Conservation (phyloP, 1,139 yeast species). For the Kazachstania sp. region DNA sequence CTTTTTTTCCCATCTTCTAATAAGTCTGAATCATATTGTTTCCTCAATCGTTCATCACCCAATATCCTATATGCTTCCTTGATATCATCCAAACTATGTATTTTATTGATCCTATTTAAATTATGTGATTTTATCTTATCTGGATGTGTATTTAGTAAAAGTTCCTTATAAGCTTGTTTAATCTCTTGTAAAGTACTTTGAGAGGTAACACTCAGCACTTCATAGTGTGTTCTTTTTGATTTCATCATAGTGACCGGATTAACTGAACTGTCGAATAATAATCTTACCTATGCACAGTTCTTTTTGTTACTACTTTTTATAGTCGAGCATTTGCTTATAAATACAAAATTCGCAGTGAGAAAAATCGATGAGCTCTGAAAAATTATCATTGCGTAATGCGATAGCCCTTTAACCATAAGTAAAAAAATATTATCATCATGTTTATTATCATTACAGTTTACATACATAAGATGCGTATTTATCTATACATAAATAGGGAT, state of each 20-base stretch:
- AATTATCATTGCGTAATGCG: background rate
- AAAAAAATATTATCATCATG: background rate
- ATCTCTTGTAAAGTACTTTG: constrained; percentile 38
- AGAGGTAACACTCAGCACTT: constrained; percentile 42
- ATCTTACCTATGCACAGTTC: too few relatives aligned
- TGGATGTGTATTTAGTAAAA: constrained; percentile 62
- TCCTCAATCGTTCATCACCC: constrained; percentile 34
- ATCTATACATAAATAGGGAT: background rate
- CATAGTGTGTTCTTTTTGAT: constrained; percentile 35
- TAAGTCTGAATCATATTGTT: constrained; percentile 43
- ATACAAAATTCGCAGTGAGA: background rate
- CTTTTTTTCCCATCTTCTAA: constrained; percentile 35
- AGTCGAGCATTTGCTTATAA: background rate
- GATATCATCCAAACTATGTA: constrained; percentile 34
- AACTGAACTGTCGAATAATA: too few relatives aligned
- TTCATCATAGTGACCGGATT: background rate
- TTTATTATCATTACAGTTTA: background rate
- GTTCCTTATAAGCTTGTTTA: constrained; percentile 51
- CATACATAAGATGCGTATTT: background rate
- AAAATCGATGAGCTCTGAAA: constrained; percentile 2
- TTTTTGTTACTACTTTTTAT: too few relatives aligned
- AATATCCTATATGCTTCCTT: constrained; percentile 55
- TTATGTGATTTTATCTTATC: constrained; percentile 41
- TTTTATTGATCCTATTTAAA: constrained; percentile 2
- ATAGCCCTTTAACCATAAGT: too few relatives aligned